Percentiles rank a stretch among this genome's conserved stretches.
Evolutionary conservation across 768 basidiomycete species (phyloP).

Genomic region (Russula dissimulans): DNA sequence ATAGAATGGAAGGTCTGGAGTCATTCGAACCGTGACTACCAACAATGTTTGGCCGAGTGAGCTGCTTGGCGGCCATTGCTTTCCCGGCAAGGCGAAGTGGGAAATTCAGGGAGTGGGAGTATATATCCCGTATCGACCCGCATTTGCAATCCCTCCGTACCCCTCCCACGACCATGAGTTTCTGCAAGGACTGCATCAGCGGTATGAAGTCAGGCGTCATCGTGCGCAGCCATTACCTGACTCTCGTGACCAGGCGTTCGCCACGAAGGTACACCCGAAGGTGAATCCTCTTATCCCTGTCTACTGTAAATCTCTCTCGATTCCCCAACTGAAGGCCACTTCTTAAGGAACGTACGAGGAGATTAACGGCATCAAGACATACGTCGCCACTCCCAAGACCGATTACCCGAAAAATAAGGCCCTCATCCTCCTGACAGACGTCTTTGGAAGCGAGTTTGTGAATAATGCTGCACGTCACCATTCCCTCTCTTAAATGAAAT

Average conservation of each 20-base stretch:
- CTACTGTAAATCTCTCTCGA: no score
- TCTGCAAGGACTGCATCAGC: slow-evolving; percentile 47
- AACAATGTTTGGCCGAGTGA: no score
- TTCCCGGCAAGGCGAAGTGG: no score
- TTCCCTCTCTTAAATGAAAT: not conserved
- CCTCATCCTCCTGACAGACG: slow-evolving; percentile 34
- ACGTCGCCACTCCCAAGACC: slow-evolving; percentile 32
- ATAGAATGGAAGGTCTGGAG: no score
- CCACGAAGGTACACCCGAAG: slow-evolving; percentile 31
- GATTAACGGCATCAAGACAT: slow-evolving; percentile 32
- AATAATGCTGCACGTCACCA: slow-evolving; percentile 26
- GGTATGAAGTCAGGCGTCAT: slow-evolving; percentile 28
- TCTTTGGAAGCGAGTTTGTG: slow-evolving; percentile 29
- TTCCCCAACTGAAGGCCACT: not conserved
- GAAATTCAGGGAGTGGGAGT: no score
- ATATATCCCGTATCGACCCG: no score
- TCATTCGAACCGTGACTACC: no score
- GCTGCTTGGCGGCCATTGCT: no score
- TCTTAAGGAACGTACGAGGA: slow-evolving; percentile 27
- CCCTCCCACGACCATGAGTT: slow-evolving; percentile 31
- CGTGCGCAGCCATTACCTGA: not conserved
- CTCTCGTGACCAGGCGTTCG: slow-evolving; percentile 23
- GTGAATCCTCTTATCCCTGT: slow-evolving; percentile 15
- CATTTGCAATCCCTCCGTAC: no score
- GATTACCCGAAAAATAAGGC: slow-evolving; percentile 35